Evolutionary conservation across 2,329 filamentous ascomycete species (phyloP).

Genomic region (Penicillium sp.): DNA sequence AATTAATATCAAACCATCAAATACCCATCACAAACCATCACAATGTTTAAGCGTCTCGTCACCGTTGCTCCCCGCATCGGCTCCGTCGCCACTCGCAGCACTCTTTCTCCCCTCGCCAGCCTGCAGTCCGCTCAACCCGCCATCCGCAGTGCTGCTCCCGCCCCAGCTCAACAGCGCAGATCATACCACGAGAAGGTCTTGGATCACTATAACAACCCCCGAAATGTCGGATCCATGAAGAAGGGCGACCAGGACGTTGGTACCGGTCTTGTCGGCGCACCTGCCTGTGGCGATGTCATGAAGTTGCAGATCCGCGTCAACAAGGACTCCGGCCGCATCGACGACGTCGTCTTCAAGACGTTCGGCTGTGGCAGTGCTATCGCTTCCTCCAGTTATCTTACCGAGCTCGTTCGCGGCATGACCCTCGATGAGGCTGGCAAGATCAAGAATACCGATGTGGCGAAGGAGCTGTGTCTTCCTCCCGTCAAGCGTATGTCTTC

Average conservation of each 20-base stretch:
- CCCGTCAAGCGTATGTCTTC: slow-evolving; percentile 74
- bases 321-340: slow-evolving; percentile 80
- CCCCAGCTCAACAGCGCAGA: slow-evolving; percentile 40
- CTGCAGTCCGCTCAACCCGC: slow-evolving; percentile 43
- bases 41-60: slow-evolving; percentile 60
- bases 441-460: slow-evolving; percentile 97
- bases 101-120: slow-evolving; percentile 47
- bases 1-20: slow-evolving; percentile 3
- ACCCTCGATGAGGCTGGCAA: slow-evolving; percentile 87
- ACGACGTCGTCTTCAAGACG: slow-evolving; percentile 97
- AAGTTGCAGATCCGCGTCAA: slow-evolving; percentile 92
- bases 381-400: slow-evolving; percentile 90
- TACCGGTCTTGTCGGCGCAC: slow-evolving; percentile 87
- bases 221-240: slow-evolving; percentile 75
- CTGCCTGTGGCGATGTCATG: slow-evolving; percentile 90
- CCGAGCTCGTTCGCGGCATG: slow-evolving; percentile 93
- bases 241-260: slow-evolving; percentile 82
- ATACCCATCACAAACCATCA: slow-evolving; percentile 18
- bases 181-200: slow-evolving; percentile 70
- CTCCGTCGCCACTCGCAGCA: slow-evolving; percentile 49
- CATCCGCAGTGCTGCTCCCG: slow-evolving; percentile 35
- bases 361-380: slow-evolving; percentile 95
- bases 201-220: slow-evolving; percentile 78
- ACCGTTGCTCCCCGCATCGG: slow-evolving; percentile 54
- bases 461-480: slow-evolving; percentile 90